Evolutionary conservation across 352 stramenopile genomes (phyloP), one percentile per base, ranked within the genome.

Genomic region (Porosira glacialis): DNA sequence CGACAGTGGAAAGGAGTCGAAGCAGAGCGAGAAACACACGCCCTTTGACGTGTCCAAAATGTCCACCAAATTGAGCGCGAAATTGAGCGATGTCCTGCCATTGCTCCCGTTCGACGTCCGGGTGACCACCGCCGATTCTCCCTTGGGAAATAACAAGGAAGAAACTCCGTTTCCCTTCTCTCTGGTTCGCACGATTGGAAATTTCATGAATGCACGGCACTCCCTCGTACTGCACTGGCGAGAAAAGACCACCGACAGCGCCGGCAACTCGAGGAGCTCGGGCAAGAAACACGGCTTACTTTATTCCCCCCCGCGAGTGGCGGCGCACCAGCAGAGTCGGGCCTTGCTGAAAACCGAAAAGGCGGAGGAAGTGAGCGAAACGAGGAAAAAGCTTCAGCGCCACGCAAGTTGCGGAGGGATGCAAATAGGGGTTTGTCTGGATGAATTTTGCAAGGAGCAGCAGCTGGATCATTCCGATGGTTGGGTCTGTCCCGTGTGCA

Each of bases 401-500:
- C 70, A 75, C 33, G 45, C 58, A 13, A 75, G 49, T 39, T 48
- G 45, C 17, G 58, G 64, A 58, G 85, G 85, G n/a, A 53, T 92
- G 41, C 63, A 83, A 13, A 81, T 92, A 48, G 83, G 85, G 22
- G 78, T 78, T 36, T 92, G 86, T 55, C 64, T 92, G 1, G 83
- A 65, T 27, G 83, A 90, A 45, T 92, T 89, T 66, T 92, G 83
- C 59, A 92, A 92, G 52, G 75, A 88, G 41, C 84, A 93, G 43
- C 75, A 91, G 38, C 66, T 91, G n/a, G 59, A 80, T 33, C 59
- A 70, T 8, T 72, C 61, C 44, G 70, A 76, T 28, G 77, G 76
- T 39, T 92, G 86, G 86, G 59, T 95, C 71, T 95, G 91, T 70
- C 90, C 83, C 83, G 96, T 84, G 86, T 97, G 76, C 85, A 95